phyloP scores from a whole-genome alignment of 2,329 filamentous ascomycete species.

The Teratosphaeria gauchensis region DNA sequence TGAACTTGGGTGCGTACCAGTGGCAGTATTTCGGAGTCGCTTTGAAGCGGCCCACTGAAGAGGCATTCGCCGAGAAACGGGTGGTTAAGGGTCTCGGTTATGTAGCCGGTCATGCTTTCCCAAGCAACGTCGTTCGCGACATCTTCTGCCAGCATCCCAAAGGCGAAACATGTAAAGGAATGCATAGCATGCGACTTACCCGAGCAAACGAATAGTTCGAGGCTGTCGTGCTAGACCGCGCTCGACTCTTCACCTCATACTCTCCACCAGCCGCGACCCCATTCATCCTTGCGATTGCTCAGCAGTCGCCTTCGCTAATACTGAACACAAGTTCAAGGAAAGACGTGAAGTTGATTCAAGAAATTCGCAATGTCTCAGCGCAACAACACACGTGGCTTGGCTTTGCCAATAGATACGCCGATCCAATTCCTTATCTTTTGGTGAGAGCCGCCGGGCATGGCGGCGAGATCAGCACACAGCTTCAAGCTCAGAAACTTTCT shows the following conservation, averaged over 20 bases:
- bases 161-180: neutral
- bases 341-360: neutral
- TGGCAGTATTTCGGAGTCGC: no score
- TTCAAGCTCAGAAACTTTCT: neutral
- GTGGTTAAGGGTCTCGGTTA: neutral
- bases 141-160: no score
- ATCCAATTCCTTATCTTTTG: no score
- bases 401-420: no score
- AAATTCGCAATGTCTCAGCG: neutral
- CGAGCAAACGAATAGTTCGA: conserved; percentile 3
- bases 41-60: neutral
- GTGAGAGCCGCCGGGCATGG: no score
- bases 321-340: no score
- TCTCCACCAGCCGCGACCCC: conserved; percentile 1
- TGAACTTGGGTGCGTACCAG: neutral
- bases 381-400: neutral
- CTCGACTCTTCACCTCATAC: neutral
- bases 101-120: neutral
- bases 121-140: neutral
- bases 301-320: neutral
- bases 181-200: conserved; percentile 1
- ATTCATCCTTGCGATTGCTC: conserved; percentile 1
- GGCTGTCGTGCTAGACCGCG: conserved; percentile 4
- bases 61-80: neutral
- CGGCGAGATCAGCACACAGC: neutral